Conservation (phyloP, 2,329 filamentous ascomycete genomes). For the Phialemonium atrogriseum region DNA sequence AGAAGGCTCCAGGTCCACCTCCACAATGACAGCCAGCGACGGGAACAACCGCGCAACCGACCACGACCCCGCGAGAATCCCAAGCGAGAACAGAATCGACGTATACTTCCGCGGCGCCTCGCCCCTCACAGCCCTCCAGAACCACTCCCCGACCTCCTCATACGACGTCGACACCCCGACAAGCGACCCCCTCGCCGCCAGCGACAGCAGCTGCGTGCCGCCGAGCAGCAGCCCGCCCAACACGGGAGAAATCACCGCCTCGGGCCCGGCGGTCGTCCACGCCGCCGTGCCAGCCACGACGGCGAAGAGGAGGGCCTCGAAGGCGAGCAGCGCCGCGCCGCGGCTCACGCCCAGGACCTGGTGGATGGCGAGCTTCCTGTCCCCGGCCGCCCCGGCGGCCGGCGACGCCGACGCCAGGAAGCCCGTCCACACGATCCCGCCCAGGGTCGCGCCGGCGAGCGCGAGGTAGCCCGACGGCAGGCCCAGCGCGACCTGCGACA, state of each 20-base stretch:
- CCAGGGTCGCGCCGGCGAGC: conserved; percentile 44
- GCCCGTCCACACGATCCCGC: conserved; percentile 44
- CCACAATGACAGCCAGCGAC: conserved; percentile 13
- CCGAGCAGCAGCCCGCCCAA: conserved; percentile 50
- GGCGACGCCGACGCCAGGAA: conserved; percentile 29
- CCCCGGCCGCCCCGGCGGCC: conserved; percentile 3
- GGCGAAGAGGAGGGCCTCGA: conserved; percentile 31
- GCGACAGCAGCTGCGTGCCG: conserved; percentile 44
- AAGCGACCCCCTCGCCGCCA: conserved; percentile 40
- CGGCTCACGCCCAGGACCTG: conserved; percentile 30
- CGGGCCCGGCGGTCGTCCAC: conserved; percentile 17
- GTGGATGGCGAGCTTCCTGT: conserved; percentile 21
- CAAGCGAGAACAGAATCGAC: conserved; percentile 39
- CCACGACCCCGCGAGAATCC: conserved; percentile 38
- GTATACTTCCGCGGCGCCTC: conserved; percentile 27
- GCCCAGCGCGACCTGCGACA: conserved; percentile 47
- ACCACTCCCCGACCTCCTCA: conserved; percentile 47
- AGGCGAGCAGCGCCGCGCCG: conserved; percentile 26
- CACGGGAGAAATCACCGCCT: conserved; percentile 32
- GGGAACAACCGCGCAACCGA: conserved; percentile 23
- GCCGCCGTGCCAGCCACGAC: conserved; percentile 27
- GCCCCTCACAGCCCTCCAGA: conserved; percentile 33
- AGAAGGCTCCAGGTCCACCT: conserved; percentile 20
- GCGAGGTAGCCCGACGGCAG: conserved; percentile 40
- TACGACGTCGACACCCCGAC: conserved; percentile 53